These are phyloP conservation scores for Hyphopichia wangnamkhiaoensis DNA, from an alignment of 1,139 yeast genomes.

Conservation along the genomic window DNA sequence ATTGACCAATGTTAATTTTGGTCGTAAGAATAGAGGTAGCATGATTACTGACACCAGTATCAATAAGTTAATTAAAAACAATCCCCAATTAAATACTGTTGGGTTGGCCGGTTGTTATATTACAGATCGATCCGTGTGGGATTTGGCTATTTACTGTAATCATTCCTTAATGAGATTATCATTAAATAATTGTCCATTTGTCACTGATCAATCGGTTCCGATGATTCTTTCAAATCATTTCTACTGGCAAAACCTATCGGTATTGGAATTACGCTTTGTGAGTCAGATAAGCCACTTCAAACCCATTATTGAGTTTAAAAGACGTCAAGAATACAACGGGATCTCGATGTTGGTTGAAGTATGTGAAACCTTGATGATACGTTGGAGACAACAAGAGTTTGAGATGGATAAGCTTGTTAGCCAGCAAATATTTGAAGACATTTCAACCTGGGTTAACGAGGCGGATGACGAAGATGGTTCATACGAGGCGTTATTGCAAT, in stretches of 20 bases:
- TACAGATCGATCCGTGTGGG: conserved; percentile 79
- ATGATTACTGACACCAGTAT: conserved; percentile 72
- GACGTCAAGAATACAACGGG: conserved; percentile 54
- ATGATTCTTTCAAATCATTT: conserved; percentile 40
- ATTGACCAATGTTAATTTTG: conserved; percentile 66
- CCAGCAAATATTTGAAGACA: conserved; percentile 52
- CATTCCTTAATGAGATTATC: conserved; percentile 64
- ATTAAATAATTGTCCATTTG: conserved; percentile 67
- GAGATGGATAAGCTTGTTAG: conserved; percentile 59
- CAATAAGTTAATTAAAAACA: conserved; percentile 54
- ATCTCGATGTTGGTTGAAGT: conserved; percentile 69
- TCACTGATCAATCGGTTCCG: conserved; percentile 71
- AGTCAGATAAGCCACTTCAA: conserved; percentile 56
- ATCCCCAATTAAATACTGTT: conserved; percentile 60
- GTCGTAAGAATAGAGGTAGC: conserved; percentile 72
- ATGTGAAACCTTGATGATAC: conserved; percentile 64
- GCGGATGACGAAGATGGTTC: conserved; percentile 34
- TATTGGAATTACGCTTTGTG: conserved; percentile 74
- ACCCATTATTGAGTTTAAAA: conserved; percentile 68
- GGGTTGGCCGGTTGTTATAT: conserved; percentile 90
- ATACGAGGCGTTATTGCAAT: background rate
- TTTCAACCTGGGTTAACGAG: conserved; percentile 58
- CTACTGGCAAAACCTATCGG: conserved; percentile 63
- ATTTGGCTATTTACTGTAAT: conserved; percentile 65
- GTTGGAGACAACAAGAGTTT: conserved; percentile 63